phyloP scores from a whole-genome alignment of 129 eudicot genomes.

The Lactuca sativa region DNA sequence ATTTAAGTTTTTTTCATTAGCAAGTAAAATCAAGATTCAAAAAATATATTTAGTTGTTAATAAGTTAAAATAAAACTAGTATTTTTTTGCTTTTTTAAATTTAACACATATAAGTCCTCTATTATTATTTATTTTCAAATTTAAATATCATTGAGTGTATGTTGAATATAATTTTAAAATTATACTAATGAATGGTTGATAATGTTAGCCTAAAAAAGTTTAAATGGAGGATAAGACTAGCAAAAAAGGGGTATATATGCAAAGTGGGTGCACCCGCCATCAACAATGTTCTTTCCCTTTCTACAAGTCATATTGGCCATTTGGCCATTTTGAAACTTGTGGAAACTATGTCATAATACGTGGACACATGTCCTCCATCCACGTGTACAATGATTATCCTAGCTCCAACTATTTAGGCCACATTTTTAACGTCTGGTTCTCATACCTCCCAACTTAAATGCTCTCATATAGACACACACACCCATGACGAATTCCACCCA shows the following conservation, averaged over 20 bases:
- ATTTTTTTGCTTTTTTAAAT: no score
- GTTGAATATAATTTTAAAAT: background rate
- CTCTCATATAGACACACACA: background rate
- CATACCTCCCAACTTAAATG: conserved; percentile 23
- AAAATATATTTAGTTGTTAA: no score
- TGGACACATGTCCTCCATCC: conserved; percentile 30
- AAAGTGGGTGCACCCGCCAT: conserved; percentile 9
- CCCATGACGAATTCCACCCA: background rate
- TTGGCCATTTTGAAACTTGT: conserved; percentile 22
- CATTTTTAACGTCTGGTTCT: conserved; percentile 25
- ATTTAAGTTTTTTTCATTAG: no score
- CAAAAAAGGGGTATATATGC: background rate
- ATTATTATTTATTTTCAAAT: background rate
- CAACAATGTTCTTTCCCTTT: background rate
- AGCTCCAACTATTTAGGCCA: conserved; percentile 19
- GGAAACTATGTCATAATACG: conserved; percentile 19
- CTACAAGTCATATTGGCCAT: conserved; percentile 21
- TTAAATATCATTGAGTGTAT: background rate
- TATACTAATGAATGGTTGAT: background rate
- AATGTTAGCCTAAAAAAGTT: background rate
- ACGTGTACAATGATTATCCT: conserved; percentile 20
- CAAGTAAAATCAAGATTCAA: background rate
- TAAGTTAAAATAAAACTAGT: no score
- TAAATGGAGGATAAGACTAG: conserved; percentile 1
- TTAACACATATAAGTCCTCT: background rate